Evolutionary conservation across 495 filamentous ascomycete genomes (phyloP).

Genomic region (Trichoderma reesei): DNA sequence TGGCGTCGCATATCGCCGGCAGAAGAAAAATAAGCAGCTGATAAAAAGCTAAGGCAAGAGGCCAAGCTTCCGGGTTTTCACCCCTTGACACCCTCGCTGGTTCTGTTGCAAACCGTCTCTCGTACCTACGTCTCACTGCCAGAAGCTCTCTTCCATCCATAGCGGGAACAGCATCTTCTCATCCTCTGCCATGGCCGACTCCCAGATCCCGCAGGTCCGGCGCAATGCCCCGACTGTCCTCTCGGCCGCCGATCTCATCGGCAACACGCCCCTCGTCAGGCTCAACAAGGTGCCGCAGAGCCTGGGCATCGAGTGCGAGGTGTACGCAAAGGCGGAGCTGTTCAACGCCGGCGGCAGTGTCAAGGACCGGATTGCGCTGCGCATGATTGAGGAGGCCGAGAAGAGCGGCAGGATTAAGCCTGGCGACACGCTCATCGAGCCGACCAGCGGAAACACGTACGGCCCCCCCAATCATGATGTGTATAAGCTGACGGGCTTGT

Average conservation of each 20-base stretch:
- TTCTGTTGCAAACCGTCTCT: not conserved
- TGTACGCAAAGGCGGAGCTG: slow-evolving; percentile 92
- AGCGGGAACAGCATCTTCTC: not conserved
- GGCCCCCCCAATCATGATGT: slow-evolving; percentile 17
- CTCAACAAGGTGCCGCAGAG: slow-evolving; percentile 87
- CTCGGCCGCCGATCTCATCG: slow-evolving; percentile 56
- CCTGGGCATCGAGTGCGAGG: slow-evolving; percentile 74
- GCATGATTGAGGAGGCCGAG: slow-evolving; percentile 98
- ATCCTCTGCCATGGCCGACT: slow-evolving; percentile 2
- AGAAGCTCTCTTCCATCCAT: not conserved
- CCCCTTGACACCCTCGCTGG: not conserved
- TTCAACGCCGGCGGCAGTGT: slow-evolving; percentile 98
- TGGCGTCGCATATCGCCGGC: not conserved
- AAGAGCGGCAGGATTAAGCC: slow-evolving; percentile 86
- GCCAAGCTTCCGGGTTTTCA: not conserved
- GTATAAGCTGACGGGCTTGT: slow-evolving; percentile 9
- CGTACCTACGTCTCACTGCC: not conserved
- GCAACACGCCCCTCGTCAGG: slow-evolving; percentile 87
- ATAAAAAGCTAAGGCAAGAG: not conserved
- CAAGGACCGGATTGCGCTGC: slow-evolving; percentile 91
- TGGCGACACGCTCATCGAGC: slow-evolving; percentile 94
- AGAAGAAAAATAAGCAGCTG: not conserved
- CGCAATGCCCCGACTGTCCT: slow-evolving; percentile 18
- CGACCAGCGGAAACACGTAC: slow-evolving; percentile 92
- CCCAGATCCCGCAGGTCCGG: not conserved